Evolutionary conservation across 1,284 basidiomycete genomes (phyloP).

Genomic region (Paramarasmius palmivorus): DNA sequence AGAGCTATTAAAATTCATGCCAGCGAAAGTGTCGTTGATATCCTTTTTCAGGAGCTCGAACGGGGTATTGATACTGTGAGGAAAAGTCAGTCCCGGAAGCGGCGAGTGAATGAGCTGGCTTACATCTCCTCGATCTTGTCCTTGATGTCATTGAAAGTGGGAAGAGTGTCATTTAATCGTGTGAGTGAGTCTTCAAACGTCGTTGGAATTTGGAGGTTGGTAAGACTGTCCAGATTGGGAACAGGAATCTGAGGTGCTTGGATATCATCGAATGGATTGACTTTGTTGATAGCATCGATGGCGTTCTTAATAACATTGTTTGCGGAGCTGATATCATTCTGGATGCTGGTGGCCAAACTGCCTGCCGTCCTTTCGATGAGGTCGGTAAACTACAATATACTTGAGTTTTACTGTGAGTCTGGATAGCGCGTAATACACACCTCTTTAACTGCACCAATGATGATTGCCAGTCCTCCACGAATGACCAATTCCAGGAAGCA

Average conservation of each 20-base stretch:
- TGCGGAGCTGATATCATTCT: slow-evolving; percentile 66
- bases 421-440: slow-evolving; percentile 43
- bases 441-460: slow-evolving; percentile 81
- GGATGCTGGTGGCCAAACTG: slow-evolving; percentile 64
- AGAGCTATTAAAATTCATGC: slow-evolving; percentile 67
- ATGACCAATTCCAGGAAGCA: slow-evolving; percentile 93
- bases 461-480: slow-evolving; percentile 74
- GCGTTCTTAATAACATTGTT: slow-evolving; percentile 71
- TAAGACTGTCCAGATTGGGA: slow-evolving; percentile 70
- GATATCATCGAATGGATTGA: slow-evolving; percentile 70
- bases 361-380: slow-evolving; percentile 65
- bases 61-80: slow-evolving; percentile 72
- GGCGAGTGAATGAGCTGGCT: slow-evolving; percentile 28
- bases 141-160: slow-evolving; percentile 78
- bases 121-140: slow-evolving; percentile 73
- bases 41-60: slow-evolving; percentile 85
- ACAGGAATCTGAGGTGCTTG: slow-evolving; percentile 68
- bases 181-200: slow-evolving; percentile 74
- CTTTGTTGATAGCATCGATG: slow-evolving; percentile 69
- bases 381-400: slow-evolving; percentile 58
- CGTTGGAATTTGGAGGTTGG: slow-evolving; percentile 83
- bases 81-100: slow-evolving; percentile 14
- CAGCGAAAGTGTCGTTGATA: slow-evolving; percentile 84
- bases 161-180: slow-evolving; percentile 80
- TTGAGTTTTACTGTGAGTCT: slow-evolving; percentile 8